Evolutionary conservation across 2,329 filamentous ascomycete species (phyloP).

Genomic region (Penicillium sp.): DNA sequence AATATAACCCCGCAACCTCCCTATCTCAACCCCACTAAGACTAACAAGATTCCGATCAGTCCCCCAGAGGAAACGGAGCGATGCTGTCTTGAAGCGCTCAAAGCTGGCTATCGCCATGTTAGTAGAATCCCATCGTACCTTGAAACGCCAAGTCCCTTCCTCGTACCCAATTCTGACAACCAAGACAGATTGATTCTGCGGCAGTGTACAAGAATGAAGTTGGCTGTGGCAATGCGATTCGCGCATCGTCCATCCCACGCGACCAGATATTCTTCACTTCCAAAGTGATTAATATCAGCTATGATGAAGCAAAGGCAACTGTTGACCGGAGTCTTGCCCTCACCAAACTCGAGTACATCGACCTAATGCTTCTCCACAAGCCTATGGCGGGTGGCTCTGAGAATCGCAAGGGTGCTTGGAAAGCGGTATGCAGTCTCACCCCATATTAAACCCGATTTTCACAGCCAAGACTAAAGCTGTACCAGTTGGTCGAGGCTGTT

Average conservation of each 20-base stretch:
- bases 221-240: constrained; percentile 71
- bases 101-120: constrained; percentile 30
- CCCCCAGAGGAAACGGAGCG: constrained; percentile 27
- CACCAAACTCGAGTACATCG: constrained; percentile 73
- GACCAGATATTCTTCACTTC: constrained; percentile 75
- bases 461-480: background rate
- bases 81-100: constrained; percentile 28
- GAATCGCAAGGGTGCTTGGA: constrained; percentile 72
- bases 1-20: constrained; percentile 7
- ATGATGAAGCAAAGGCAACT: constrained; percentile 61
- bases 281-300: constrained; percentile 28
- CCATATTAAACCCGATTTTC: background rate
- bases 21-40: background rate
- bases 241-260: constrained; percentile 60
- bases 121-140: background rate
- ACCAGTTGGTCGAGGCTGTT: constrained; percentile 71
- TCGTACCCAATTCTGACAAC: constrained; percentile 1
- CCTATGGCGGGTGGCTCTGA: constrained; percentile 70
- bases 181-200: constrained; percentile 57
- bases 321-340: constrained; percentile 67
- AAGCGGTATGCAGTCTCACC: constrained; percentile 51
- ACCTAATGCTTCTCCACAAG: constrained; percentile 74
- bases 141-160: background rate
- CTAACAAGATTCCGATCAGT: constrained; percentile 12
- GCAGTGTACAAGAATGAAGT: constrained; percentile 72